Percentiles rank a stretch among this genome's conserved stretches.
Evolutionary conservation across 345 rosid genomes (phyloP).

Genomic region (Eucalyptus dawsonii): DNA sequence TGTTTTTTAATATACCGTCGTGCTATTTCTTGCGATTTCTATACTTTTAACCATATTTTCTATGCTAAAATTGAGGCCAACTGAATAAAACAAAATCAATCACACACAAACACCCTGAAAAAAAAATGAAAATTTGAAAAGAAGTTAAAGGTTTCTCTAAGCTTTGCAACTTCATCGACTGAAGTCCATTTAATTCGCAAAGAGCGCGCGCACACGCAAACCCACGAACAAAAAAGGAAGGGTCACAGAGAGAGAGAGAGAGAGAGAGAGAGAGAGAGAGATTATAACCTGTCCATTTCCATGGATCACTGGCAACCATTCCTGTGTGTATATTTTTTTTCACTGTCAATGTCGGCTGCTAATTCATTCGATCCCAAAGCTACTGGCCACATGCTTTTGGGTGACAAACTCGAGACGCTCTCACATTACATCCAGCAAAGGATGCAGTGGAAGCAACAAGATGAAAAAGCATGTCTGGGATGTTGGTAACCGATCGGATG

Average conservation of each 20-base stretch:
- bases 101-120: not conserved
- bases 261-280: not conserved
- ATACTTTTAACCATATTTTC: not conserved
- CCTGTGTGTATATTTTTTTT: not conserved
- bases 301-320: not conserved
- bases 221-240: not conserved
- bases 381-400: no score
- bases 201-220: not conserved
- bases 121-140: not conserved
- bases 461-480: no score
- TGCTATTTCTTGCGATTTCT: not conserved
- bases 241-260: no score
- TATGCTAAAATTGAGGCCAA: not conserved
- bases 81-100: not conserved
- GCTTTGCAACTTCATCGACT: not conserved
- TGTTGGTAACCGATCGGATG: no score
- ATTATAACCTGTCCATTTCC: not conserved
- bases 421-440: no score
- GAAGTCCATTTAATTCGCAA: not conserved
- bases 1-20: not conserved
- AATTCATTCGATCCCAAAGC: no score
- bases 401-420: no score
- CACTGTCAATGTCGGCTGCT: no score
- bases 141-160: not conserved
- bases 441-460: no score